Percentiles rank a stretch among this genome's conserved stretches.
Conservation (phyloP, 2,329 filamentous ascomycete species). For the Neocucurbitaria cava region DNA sequence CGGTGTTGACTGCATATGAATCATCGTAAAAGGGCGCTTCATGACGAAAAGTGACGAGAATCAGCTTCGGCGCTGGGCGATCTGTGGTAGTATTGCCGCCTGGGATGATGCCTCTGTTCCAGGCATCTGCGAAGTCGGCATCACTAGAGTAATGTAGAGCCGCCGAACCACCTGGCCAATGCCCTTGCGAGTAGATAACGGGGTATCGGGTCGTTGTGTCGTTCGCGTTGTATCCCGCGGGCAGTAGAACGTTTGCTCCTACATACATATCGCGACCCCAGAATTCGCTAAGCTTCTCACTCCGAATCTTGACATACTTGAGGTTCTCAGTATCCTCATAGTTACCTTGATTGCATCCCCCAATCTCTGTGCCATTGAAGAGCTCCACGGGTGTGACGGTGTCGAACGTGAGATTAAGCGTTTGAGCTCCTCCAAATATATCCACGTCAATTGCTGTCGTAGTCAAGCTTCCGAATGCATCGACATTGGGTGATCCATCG, state of each 20-base stretch:
- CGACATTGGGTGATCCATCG: constrained; percentile 40
- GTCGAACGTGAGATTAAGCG: constrained; percentile 40
- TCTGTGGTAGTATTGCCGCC: constrained; percentile 29
- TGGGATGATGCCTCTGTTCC: constrained; percentile 43
- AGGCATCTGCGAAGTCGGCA: constrained; percentile 29
- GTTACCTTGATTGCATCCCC: constrained; percentile 50
- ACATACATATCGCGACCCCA: constrained; percentile 48
- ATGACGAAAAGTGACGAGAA: constrained; percentile 48
- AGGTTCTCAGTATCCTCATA: constrained; percentile 43
- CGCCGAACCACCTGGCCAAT: constrained; percentile 38
- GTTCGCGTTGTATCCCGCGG: constrained; percentile 42
- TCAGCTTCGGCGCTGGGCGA: constrained; percentile 45
- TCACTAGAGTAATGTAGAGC: constrained; percentile 29
- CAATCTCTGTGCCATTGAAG: constrained; percentile 45
- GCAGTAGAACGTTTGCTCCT: constrained; percentile 47
- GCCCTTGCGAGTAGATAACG: constrained; percentile 46
- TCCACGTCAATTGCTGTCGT: constrained; percentile 32
- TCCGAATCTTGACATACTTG: constrained; percentile 49
- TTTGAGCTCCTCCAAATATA: constrained; percentile 38
- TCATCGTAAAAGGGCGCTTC: constrained; percentile 50
- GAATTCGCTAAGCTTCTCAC: constrained; percentile 44
- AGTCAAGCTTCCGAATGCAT: constrained; percentile 40
- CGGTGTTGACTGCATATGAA: constrained; percentile 50
- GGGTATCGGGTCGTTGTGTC: constrained; percentile 43
- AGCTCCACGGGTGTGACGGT: constrained; percentile 29